Conservation (phyloP, 805 yeast genomes). For the Metschnikowia cerradonensis region DNA sequence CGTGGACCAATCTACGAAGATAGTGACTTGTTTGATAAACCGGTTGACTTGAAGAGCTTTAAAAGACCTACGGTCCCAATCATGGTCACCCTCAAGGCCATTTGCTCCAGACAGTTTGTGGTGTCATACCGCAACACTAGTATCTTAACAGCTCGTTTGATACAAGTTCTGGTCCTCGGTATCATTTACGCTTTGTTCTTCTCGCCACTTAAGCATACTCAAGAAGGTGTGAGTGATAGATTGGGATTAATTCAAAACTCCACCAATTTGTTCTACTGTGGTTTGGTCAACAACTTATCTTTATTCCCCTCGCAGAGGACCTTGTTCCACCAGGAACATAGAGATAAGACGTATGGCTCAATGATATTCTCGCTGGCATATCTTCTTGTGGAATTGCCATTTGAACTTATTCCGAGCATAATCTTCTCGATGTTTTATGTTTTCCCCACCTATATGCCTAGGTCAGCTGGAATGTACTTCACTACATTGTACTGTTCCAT, state of each 20-base stretch:
- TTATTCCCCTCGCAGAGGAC: conserved; percentile 71
- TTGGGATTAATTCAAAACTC: conserved; percentile 75
- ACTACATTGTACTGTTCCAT: conserved; percentile 53
- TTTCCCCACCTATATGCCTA: conserved; percentile 68
- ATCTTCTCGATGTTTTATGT: conserved; percentile 60
- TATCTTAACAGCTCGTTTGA: conserved; percentile 57
- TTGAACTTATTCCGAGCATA: conserved; percentile 56
- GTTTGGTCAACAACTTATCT: conserved; percentile 74
- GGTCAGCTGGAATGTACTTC: conserved; percentile 65
- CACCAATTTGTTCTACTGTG: conserved; percentile 68
- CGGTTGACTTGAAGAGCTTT: conserved; percentile 28
- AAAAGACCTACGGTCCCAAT: conserved; percentile 24
- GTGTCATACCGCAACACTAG: conserved; percentile 43
- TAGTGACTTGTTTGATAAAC: background rate
- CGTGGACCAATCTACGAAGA: conserved; percentile 29
- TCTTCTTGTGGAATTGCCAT: conserved; percentile 60
- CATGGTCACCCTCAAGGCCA: conserved; percentile 25
- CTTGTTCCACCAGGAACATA: conserved; percentile 73
- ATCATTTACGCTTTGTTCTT: conserved; percentile 64
- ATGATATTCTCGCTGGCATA: conserved; percentile 60
- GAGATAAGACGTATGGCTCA: conserved; percentile 66
- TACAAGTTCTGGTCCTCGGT: conserved; percentile 62
- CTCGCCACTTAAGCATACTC: conserved; percentile 35
- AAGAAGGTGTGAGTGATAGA: conserved; percentile 58
- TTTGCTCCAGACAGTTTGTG: conserved; percentile 31